Evolutionary conservation across 2,329 filamentous ascomycete genomes (phyloP).

Genomic region (Neofusicoccum laricinum): DNA sequence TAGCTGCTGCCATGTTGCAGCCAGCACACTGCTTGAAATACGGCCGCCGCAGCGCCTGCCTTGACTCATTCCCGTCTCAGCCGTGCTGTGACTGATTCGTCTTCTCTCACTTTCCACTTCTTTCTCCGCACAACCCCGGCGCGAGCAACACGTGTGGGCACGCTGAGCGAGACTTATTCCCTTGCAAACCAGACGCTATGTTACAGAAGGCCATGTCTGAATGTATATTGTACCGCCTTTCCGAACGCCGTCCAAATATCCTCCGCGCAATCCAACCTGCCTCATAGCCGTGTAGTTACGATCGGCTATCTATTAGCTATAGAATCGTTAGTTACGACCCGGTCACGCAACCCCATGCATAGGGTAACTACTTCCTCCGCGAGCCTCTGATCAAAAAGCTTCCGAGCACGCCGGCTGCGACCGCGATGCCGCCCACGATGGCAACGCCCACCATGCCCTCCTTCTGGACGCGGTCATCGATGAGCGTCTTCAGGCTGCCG

Average conservation of each 20-base stretch:
- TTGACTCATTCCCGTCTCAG: not conserved
- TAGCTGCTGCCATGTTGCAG: not conserved
- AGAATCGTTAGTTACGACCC: not conserved
- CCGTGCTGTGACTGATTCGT: not conserved
- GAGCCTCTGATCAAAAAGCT: slow-evolving; percentile 79
- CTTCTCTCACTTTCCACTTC: not conserved
- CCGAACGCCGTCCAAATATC: slow-evolving; percentile 12
- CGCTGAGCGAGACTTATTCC: not conserved
- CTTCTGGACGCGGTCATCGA: slow-evolving; percentile 94
- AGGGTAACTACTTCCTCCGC: slow-evolving; percentile 51
- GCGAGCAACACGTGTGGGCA: not conserved
- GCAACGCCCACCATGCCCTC: slow-evolving; percentile 93
- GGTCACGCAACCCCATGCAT: not conserved
- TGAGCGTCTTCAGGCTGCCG: slow-evolving; percentile 76
- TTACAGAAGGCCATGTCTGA: not conserved
- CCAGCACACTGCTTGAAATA: not conserved
- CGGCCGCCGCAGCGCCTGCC: not conserved
- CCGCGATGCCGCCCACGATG: slow-evolving; percentile 87
- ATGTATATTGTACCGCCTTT: not conserved
- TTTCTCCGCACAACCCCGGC: not conserved
- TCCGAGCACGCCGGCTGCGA: slow-evolving; percentile 90
- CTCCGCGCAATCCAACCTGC: not conserved
- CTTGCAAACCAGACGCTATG: slow-evolving; percentile 6
- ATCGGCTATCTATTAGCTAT: too few species aligned
- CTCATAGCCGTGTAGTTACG: not conserved